Base-by-base conservation (phyloP, 169 alveolate species). In the Plasmodium inui region DNA sequence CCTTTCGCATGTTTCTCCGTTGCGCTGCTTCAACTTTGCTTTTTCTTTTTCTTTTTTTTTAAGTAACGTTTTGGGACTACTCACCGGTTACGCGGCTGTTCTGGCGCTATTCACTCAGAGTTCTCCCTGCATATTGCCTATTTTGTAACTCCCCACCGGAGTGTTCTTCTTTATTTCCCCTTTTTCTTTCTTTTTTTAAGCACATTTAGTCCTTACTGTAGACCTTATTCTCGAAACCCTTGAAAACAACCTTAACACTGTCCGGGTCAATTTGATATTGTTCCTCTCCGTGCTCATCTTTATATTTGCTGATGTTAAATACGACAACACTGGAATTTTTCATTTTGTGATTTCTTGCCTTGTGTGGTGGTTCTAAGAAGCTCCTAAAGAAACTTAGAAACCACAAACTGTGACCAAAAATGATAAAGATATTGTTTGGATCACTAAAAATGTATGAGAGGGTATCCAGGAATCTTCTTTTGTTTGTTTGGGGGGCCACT, bases 401-500 rank as follows among this genome's bases (percentile, higher is more conserved):
- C 94, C 94, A 88, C 26, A 78, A 26, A 80, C 94, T 88, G 71
- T 88, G 94, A 10, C 94, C 94, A 88, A 88, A 88, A 22, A 88
- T 53, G 28, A 88, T 88, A 28, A 88, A 88, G 71, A 88, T 88
- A 32, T 78, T 67, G 41, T 79, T 61, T 2, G 70, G 26, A 78
- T 88, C 30, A 5, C 70, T 19, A 80, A 88, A 88, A 19, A 88
- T 50, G 28, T 88, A 88, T 4, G 70, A 22, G 44, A 88, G 72
- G 2, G 94, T 88, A 88, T 88, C 94, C 30, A 55, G 26, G 82
- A 88, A 78, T 30, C 73, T 78, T 32, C 82, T 57, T 4, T 28
- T 2, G 70, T 76, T 32, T 10, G 14, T 34, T 22, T 3, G 55
- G 10, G 57, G 28, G 12, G 61, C 34, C 26, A 44, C 9, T 76